A percentile compares a stretch with the other conserved stretches of the same genome.
Conservation (phyloP, 352 stramenopile species). For the Phytophthora sojae region DNA sequence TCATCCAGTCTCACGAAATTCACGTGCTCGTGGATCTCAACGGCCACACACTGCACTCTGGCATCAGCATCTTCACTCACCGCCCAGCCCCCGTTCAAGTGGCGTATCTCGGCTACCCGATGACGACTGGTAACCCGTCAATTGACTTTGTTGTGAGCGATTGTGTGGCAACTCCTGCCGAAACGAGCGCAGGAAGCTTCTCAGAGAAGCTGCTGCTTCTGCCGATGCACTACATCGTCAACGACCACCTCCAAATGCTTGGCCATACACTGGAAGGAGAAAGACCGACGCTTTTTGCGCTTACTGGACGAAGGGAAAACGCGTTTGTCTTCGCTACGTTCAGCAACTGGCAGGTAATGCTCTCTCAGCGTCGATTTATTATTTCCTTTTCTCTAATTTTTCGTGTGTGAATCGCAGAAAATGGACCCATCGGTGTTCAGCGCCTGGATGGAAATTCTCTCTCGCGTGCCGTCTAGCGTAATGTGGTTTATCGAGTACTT, state of each 20-base stretch:
- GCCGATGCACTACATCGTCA: slow-evolving; percentile 82
- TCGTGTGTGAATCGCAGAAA: slow-evolving; percentile 47
- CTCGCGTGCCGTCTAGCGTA: slow-evolving; percentile 67
- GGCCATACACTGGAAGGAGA: slow-evolving; percentile 52
- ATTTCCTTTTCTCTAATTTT: slow-evolving; percentile 3
- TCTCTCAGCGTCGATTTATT: neutral
- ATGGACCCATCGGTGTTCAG: slow-evolving; percentile 79
- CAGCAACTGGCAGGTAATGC: slow-evolving; percentile 79
- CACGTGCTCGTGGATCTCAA: slow-evolving; percentile 88
- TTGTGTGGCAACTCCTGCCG: slow-evolving; percentile 53
- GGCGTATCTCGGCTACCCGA: slow-evolving; percentile 80
- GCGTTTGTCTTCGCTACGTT: slow-evolving; percentile 84
- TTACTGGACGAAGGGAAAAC: slow-evolving; percentile 3
- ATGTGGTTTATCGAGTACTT: slow-evolving; percentile 81
- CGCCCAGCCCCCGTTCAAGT: slow-evolving; percentile 74
- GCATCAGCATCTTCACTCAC: slow-evolving; percentile 69
- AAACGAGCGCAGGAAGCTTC: slow-evolving; percentile 50
- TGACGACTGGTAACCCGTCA: slow-evolving; percentile 63
- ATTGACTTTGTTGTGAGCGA: slow-evolving; percentile 83
- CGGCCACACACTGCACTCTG: slow-evolving; percentile 83
- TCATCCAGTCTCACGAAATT: slow-evolving; percentile 63
- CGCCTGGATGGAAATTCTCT: slow-evolving; percentile 84
- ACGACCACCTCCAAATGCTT: slow-evolving; percentile 86
- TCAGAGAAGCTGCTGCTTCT: slow-evolving; percentile 81
- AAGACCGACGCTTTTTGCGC: slow-evolving; percentile 29